Percentiles rank a stretch among this genome's conserved stretches.
Conservation (phyloP, 2,329 filamentous ascomycete genomes). For the Fusarium sp. region DNA sequence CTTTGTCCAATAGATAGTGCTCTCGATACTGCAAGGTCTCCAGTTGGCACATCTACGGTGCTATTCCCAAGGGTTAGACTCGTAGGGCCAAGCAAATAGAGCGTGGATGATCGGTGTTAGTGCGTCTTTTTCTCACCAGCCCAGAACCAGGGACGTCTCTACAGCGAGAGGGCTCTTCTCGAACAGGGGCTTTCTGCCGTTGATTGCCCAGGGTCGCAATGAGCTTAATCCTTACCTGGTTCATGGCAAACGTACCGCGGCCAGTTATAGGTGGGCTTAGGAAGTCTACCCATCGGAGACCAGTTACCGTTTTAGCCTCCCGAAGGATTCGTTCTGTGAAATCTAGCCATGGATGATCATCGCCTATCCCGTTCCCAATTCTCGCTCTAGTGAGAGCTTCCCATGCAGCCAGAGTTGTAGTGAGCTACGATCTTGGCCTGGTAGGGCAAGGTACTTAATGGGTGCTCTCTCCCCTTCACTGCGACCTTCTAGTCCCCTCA, state of each 20-base stretch:
- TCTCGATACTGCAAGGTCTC: not conserved
- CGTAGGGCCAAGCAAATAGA: slow-evolving; percentile 1
- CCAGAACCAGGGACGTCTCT: not conserved
- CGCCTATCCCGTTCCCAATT: slow-evolving; percentile 1
- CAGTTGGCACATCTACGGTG: slow-evolving; percentile 5
- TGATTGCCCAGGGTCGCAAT: slow-evolving; percentile 1
- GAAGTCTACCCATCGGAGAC: not conserved
- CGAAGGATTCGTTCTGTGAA: slow-evolving; percentile 8
- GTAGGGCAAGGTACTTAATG: slow-evolving; percentile 18
- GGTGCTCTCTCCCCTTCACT: not conserved
- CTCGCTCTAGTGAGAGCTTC: slow-evolving; percentile 11
- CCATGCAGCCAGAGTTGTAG: not conserved
- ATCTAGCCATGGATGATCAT: slow-evolving; percentile 26
- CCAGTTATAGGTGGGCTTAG: slow-evolving; percentile 7
- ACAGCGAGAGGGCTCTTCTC: not conserved
- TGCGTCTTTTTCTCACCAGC: slow-evolving; percentile 13
- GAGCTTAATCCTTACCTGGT: slow-evolving; percentile 2
- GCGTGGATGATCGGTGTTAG: not conserved
- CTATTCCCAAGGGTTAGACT: slow-evolving; percentile 5
- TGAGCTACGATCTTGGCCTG: slow-evolving; percentile 1
- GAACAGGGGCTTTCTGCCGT: not conserved
- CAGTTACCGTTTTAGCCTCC: not conserved
- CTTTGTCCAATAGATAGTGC: slow-evolving; percentile 1
- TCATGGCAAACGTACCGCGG: not conserved
- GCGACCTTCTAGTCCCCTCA: not conserved